Base-by-base conservation (phyloP, 2,329 filamentous ascomycete genomes). In the Coniochaeta sp. region DNA sequence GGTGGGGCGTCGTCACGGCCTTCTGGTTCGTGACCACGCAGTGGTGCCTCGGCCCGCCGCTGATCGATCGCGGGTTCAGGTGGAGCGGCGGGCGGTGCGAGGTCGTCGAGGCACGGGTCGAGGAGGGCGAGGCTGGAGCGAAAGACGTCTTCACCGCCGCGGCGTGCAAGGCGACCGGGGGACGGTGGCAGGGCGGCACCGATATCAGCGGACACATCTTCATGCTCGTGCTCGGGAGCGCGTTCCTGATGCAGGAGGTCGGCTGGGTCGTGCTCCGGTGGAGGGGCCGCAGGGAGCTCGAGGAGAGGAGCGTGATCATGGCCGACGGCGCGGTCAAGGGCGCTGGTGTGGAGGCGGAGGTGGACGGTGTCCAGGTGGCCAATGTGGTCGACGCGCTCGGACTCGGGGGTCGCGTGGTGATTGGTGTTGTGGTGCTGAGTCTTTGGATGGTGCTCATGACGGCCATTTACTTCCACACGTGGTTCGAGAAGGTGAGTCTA, bases 391-490 rank as follows among this genome's bases (percentile, higher is more conserved):
- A 67, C 50, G 66, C 67, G 55, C 72, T 83, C 60, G 77, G 80
- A 3, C 65, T 82, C 57, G 75, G 81, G 9, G 75, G 75, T 66
- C 77, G 84, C 79, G 76, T 89, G 65, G 83, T 87, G 63, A 75
- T 81, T 26, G 81, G 70, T 0, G 85, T 97, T 28, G 82, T 89
- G 19, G 86, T 75, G 0, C 68, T 97, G 70, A 91, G 88, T 70
- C 84, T 88, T 78, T 98, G 95, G 91, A 99, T 99, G 95, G 75
- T 99, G 71, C 80, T 98, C 62, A 99, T 99, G 95, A 99, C 95
- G 44, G 93, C 93, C 2, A 93, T 96, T 42, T 99, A 93, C 80
- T 99, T 99, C 70, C 95, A 99, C 74, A 99, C 95, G 0, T 98
- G 93, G 93, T 88, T 96, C 68, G 95, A 99, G 78, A 99, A 98